Percentiles rank a stretch among this genome's conserved stretches.
These are phyloP conservation scores for Triticum urartu DNA, from an alignment of 176 grass and related monocot genomes.

Conservation along the genomic window DNA sequence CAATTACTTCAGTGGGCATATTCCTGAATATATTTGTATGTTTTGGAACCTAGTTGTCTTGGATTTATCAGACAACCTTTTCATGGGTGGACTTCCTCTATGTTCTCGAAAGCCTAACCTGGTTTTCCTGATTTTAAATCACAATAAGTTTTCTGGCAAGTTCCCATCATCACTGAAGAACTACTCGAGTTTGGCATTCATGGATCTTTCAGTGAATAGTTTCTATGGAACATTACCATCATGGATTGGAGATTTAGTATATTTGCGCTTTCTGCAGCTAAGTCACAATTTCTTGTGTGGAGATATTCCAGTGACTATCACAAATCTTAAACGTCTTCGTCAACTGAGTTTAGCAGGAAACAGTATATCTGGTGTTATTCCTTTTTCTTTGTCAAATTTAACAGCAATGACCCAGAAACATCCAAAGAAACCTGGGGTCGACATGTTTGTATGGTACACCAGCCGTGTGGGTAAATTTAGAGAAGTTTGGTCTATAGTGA, in stretches of 20 bases:
- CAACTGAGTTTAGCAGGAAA: slow-evolving; percentile 33
- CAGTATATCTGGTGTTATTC: slow-evolving; percentile 26
- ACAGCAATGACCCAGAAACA: not conserved
- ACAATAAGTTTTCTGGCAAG: slow-evolving; percentile 27
- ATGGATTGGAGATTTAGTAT: slow-evolving; percentile 13
- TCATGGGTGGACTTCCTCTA: too few species aligned
- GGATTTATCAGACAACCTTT: slow-evolving; percentile 11
- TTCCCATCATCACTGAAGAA: slow-evolving; percentile 18
- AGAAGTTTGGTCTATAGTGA: not conserved
- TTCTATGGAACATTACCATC: slow-evolving; percentile 24
- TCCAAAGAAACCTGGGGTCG: not conserved
- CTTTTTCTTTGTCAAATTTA: not conserved
- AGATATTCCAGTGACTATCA: not conserved
- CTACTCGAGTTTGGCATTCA: not conserved
- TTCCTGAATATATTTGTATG: slow-evolving; percentile 24
- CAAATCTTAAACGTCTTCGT: not conserved
- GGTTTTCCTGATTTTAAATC: not conserved
- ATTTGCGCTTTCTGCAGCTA: not conserved
- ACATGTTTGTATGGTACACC: not conserved
- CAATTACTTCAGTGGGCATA: slow-evolving; percentile 20
- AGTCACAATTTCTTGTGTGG: slow-evolving; percentile 38
- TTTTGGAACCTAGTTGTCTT: not conserved
- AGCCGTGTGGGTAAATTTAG: not conserved
- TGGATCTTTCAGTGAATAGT: slow-evolving; percentile 27
- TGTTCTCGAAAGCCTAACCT: not conserved